These are phyloP conservation scores for Aspergillus intermedius DNA, from an alignment of 2,329 filamentous ascomycete species.

Conservation along the genomic window DNA sequence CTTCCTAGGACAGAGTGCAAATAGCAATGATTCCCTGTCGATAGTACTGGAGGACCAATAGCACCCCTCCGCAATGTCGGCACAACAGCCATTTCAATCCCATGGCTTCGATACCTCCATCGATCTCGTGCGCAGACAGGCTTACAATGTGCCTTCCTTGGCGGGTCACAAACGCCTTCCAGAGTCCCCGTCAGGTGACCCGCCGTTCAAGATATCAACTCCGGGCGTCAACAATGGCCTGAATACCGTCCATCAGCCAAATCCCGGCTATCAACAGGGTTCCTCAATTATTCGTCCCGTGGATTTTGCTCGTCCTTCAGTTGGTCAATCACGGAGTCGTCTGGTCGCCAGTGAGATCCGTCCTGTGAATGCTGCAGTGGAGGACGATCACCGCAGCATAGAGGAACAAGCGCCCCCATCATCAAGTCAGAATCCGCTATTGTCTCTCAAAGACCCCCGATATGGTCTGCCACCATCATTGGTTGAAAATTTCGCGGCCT, in stretches of 20 bases:
- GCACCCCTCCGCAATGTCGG: conserved; percentile 15
- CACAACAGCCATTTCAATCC: conserved; percentile 35
- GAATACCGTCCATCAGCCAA: background rate
- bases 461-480: conserved; percentile 58
- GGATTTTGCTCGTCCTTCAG: conserved; percentile 24
- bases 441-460: conserved; percentile 56
- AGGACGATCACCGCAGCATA: conserved; percentile 11
- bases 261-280: background rate
- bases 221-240: background rate
- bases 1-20: too few species aligned
- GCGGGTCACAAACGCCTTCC: conserved; percentile 46
- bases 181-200: conserved; percentile 16
- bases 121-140: conserved; percentile 35
- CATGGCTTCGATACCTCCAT: conserved; percentile 48
- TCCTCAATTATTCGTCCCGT: conserved; percentile 12
- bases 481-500: conserved; percentile 56
- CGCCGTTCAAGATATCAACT: conserved; percentile 2
- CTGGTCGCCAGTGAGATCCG: conserved; percentile 38
- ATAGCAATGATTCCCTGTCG: too few species aligned
- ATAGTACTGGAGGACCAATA: too few species aligned
- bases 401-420: conserved; percentile 48
- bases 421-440: conserved; percentile 36
- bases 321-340: conserved; percentile 18
- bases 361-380: conserved; percentile 15
- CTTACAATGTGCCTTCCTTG: conserved; percentile 35